Evolutionary conservation across 352 stramenopile species (phyloP), one percentile per base, ranked within the genome.

Genomic region (Phytopythium oedochilum): DNA sequence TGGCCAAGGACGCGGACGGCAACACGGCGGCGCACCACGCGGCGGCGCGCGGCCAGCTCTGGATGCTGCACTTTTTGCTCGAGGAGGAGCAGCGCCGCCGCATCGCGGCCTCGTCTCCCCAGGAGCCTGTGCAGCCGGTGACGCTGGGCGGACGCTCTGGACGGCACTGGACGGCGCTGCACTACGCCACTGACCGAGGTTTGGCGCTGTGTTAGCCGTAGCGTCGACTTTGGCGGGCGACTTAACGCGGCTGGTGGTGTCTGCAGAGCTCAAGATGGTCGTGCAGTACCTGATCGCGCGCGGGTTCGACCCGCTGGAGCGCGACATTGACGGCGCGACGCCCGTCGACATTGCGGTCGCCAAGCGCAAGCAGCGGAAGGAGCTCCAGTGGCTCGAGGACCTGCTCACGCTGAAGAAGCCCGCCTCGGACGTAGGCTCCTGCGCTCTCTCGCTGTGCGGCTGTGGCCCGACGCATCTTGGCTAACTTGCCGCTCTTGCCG

Each of bases 11-110:
- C 59, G 55, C 44, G 2, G 65, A 73, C 10, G 83, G 79, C 28
- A 88, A 92, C 61, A 89, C 77, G 10, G 64, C 79, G 11, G 74
- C 75, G 14, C 81, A 90, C 35, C 83, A 94, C 48, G 83, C 83
- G 6, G 78, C 81, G 5, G 72, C 70, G 10, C 68, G 88, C 49
- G 81, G 83, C 42, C 79, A 91, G 55, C 60, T 94, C 32, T 88
- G 78, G 78, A 66, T 79, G 39, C 64, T 94, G 36, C 83, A 94
- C 51, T 91, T 78, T 50, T 64, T 94, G 26, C 57, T 92, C 10
- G 72, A 86, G 49, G 64, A 66, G 1, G 67, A 86, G 50, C 47
- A 67, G 35, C 64, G 66, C 28, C 47, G 53, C 3, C 65, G 66
- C 28, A 54, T 53, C 44, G 59, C 56, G 11, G 46, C 61, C 26